A percentile compares a stretch with the other conserved stretches of the same genome.
These are phyloP conservation scores for Trichosanthes truncata DNA, from an alignment of 306 rosid genomes.

Conservation along the genomic window DNA sequence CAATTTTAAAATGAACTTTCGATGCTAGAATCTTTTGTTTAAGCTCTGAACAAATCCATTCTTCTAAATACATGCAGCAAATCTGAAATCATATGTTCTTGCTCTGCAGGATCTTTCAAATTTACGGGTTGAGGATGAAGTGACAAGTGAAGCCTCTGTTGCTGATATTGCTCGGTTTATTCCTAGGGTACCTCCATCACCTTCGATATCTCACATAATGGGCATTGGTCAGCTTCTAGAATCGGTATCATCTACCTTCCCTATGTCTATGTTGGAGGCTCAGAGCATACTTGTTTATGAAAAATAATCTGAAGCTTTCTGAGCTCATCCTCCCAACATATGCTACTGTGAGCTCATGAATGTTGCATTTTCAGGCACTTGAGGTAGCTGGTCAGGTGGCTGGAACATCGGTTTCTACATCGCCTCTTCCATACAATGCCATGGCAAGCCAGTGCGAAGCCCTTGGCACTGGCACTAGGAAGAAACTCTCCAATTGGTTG, in stretches of 20 bases:
- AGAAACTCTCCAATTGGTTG: conserved; percentile 84
- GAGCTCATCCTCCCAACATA: background rate
- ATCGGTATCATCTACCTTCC: conserved; percentile 41
- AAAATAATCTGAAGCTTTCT: background rate
- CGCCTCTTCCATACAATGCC: conserved; percentile 84
- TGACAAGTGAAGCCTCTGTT: conserved; percentile 74
- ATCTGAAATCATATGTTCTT: background rate
- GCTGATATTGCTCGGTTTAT: conserved; percentile 57
- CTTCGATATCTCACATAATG: conserved; percentile 52
- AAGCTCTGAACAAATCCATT: background rate
- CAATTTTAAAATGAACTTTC: background rate
- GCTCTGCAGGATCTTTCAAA: conserved; percentile 57
- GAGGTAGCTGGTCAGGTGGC: conserved; percentile 97
- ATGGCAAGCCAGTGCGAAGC: conserved; percentile 97
- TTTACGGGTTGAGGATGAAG: conserved; percentile 63
- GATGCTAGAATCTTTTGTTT: background rate
- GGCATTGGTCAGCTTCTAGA: conserved; percentile 91
- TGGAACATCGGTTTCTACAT: conserved; percentile 63
- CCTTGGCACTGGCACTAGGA: conserved; percentile 80
- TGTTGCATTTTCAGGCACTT: conserved; percentile 50
- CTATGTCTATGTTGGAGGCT: background rate
- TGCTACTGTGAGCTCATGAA: background rate
- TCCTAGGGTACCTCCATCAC: conserved; percentile 52
- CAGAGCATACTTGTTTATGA: background rate
- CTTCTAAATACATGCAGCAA: background rate